Evolutionary conservation across 768 basidiomycete genomes (phyloP).

Genomic region (Agrocybe chaxingu): DNA sequence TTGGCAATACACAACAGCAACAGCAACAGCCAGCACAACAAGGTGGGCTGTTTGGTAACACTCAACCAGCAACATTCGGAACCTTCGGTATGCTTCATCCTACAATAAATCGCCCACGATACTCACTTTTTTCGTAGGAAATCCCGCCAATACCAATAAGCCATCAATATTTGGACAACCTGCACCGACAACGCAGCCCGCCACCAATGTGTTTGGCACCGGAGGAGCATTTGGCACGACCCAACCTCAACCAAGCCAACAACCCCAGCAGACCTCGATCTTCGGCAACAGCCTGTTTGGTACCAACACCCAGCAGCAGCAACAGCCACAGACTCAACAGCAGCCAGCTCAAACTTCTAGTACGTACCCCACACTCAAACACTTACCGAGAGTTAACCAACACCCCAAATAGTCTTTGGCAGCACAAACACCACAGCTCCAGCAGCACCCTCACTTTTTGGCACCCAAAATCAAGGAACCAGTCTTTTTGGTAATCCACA

Average conservation of each 20-base stretch:
- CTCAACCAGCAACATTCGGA: constrained; percentile 16
- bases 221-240: constrained; percentile 9
- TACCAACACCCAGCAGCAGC: constrained; percentile 17
- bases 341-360: constrained; percentile 15
- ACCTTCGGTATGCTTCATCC: constrained; percentile 10
- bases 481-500: constrained; percentile 22
- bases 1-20: constrained; percentile 18
- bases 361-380: constrained; percentile 3
- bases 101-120: background rate
- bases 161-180: constrained; percentile 18
- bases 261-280: constrained; percentile 21
- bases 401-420: too few relatives aligned
- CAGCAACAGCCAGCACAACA: constrained; percentile 24
- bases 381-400: background rate
- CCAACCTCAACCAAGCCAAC: constrained; percentile 15
- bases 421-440: constrained; percentile 6
- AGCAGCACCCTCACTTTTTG: constrained; percentile 16
- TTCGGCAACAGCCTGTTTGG: constrained; percentile 18
- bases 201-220: constrained; percentile 10
- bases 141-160: constrained; percentile 10
- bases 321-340: constrained; percentile 18
- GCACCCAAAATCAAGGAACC: constrained; percentile 13
- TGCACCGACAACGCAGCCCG: constrained; percentile 13
- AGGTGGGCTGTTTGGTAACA: constrained; percentile 11
- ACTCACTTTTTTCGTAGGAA: background rate